Base-by-base conservation (phyloP, 768 basidiomycete genomes). In the Auriculariales sp. region DNA sequence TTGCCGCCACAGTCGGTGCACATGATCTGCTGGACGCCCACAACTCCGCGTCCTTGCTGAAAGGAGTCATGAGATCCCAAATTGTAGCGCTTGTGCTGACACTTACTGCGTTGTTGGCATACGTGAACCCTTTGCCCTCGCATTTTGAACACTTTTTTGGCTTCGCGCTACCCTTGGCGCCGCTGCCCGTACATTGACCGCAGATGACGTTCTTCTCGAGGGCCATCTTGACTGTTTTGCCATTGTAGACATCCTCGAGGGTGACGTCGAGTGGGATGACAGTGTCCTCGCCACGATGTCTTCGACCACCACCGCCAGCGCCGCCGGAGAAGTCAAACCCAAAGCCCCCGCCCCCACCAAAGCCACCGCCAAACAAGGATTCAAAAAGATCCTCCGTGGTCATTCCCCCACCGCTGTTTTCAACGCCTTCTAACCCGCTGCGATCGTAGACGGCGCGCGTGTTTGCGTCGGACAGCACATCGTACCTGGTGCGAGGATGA, bases 191-290 rank as follows among this genome's bases (percentile, higher is more conserved):
- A 64, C 94, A 98, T 11, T 67, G 65, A 12, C 69, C 70, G 63
- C 94, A 97, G 2, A 86, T 66, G 7, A 82, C 67, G 60, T 90
- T 81, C 58, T 88, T 82, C 65, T 94, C 91, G 71, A 95, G 77
- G 57, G 79, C 86, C 70, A 97, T 79, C 61, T 81, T 86, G 50
- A 92, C 81, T 9, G 74, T 75, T 65, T 92, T 93, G 28, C 93
- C 94, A 50, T 83, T 86, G 66, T 90, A 97, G 19, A 93, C 68
- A 62, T 98, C 93, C 64, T 95, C 93, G 28, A 98, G 71, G 3
- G 86, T 83, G 48, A 94, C 86, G 33, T 87, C 74, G 61, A 93
- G 84, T 3, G 80, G 77, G 54, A 90, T 79, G 42, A 81, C 69
- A 19, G 81, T 76, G 61, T 92, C 81, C 56, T 83, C 72, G 14